phyloP scores from a whole-genome alignment of 495 filamentous ascomycete species.

The Xylaria venustula region DNA sequence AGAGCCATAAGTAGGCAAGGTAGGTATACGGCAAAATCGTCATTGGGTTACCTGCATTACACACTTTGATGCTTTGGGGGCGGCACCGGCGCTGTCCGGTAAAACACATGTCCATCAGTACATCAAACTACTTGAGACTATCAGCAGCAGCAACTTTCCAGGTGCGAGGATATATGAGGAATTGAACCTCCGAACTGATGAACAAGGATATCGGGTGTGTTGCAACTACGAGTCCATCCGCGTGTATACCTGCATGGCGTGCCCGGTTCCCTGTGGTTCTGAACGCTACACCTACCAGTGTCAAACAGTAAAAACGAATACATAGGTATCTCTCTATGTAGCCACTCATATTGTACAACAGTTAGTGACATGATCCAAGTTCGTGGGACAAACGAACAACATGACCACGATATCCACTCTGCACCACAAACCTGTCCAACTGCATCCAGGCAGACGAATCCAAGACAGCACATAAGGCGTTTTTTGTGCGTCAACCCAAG shows the following conservation, averaged over 20 bases:
- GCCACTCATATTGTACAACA: too few relatives aligned
- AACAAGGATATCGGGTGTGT: not conserved
- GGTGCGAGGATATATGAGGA: not conserved
- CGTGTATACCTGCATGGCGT: not conserved
- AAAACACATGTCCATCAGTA: not conserved
- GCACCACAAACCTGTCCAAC: not conserved
- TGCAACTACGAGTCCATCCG: not conserved
- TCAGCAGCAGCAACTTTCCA: not conserved
- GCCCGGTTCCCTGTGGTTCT: not conserved
- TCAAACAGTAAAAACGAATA: too few relatives aligned
- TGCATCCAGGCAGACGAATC: too few relatives aligned
- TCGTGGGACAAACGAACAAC: not conserved
- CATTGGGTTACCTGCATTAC: not conserved
- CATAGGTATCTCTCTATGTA: too few relatives aligned
- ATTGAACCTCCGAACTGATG: not conserved
- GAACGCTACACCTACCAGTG: too few relatives aligned
- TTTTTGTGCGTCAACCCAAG: too few relatives aligned
- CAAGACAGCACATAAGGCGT: too few relatives aligned
- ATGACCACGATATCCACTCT: not conserved
- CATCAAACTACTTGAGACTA: not conserved
- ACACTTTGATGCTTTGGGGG: too few relatives aligned
- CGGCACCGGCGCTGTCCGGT: conserved; percentile 5
- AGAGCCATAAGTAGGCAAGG: too few relatives aligned
- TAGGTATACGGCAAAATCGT: not conserved
- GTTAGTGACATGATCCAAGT: not conserved